phyloP scores from a whole-genome alignment of 805 yeast genomes.

The Ogataea methanolica region DNA sequence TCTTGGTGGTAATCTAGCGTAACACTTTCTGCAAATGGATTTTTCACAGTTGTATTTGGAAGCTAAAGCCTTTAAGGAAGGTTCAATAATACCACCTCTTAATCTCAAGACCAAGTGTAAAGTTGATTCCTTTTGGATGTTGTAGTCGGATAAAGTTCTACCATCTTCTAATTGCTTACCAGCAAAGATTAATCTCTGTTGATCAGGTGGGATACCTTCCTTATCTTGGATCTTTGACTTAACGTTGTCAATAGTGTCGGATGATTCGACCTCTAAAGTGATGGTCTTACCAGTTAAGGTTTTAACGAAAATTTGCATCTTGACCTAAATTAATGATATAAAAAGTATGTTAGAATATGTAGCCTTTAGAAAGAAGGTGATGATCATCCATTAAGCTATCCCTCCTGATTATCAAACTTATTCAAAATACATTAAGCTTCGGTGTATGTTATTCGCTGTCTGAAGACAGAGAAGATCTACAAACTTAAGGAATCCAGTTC shows the following conservation, averaged over 20 bases:
- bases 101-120: constrained; percentile 60
- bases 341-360: constrained; percentile 9
- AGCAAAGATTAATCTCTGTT: constrained; percentile 91
- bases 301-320: constrained; percentile 96
- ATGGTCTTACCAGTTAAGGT: constrained; percentile 99
- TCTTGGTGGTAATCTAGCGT: constrained; percentile 99
- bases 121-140: constrained; percentile 88
- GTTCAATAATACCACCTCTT: constrained; percentile 92
- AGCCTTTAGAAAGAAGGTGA: background rate
- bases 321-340: constrained; percentile 19
- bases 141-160: constrained; percentile 89
- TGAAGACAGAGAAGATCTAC: too few relatives aligned
- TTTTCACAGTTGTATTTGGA: constrained; percentile 99
- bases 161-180: constrained; percentile 97
- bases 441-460: too few relatives aligned
- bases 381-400: too few relatives aligned
- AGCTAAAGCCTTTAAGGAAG: constrained; percentile 98
- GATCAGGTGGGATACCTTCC: constrained; percentile 97
- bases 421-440: too few relatives aligned
- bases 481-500: too few relatives aligned
- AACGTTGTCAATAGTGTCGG: constrained; percentile 93
- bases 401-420: too few relatives aligned
- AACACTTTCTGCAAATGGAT: constrained; percentile 98
- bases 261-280: constrained; percentile 79
- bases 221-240: constrained; percentile 94